Percentiles rank a stretch among this genome's conserved stretches.
These are phyloP conservation scores for Pseudogymnoascus sp. DNA, from an alignment of 2,329 filamentous ascomycete genomes.

Conservation along the genomic window DNA sequence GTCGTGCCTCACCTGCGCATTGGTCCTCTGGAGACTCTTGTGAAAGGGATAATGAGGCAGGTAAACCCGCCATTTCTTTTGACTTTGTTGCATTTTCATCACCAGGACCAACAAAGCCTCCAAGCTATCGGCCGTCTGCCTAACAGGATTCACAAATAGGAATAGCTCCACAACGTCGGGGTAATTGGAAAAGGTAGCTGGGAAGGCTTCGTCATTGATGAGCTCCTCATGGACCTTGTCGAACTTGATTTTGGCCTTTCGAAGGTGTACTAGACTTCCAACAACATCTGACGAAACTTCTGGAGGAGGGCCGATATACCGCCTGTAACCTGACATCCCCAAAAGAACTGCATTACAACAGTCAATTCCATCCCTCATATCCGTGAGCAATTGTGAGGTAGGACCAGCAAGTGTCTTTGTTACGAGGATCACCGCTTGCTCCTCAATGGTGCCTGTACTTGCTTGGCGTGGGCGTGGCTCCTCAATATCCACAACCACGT, in stretches of 20 bases:
- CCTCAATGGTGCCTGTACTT: constrained; percentile 24
- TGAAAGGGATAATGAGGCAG: constrained; percentile 46
- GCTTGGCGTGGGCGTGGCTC: constrained; percentile 18
- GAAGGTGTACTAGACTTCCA: constrained; percentile 34
- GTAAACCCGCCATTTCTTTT: constrained; percentile 37
- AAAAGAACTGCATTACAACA: constrained; percentile 47
- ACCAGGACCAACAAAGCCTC: constrained; percentile 42
- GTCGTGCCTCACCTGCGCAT: constrained; percentile 51
- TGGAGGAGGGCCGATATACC: constrained; percentile 38
- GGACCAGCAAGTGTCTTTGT: constrained; percentile 36
- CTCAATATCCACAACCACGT: constrained; percentile 33
- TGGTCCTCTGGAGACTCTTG: constrained; percentile 47
- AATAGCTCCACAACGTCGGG: constrained; percentile 46
- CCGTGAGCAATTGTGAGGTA: constrained; percentile 39
- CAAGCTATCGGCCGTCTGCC: constrained; percentile 43
- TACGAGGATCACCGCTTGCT: constrained; percentile 27
- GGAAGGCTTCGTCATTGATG: constrained; percentile 38
- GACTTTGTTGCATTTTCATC: constrained; percentile 38
- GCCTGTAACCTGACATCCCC: constrained; percentile 44
- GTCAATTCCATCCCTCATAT: constrained; percentile 38
- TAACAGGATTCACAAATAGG: constrained; percentile 47
- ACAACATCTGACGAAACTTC: constrained; percentile 37
- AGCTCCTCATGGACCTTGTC: constrained; percentile 41
- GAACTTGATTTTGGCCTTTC: constrained; percentile 38
- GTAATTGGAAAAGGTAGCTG: constrained; percentile 39